Evolutionary conservation across 2,329 filamentous ascomycete species (phyloP), one percentile per base, ranked within the genome.

Genomic region (Diplocarpon rosae): DNA sequence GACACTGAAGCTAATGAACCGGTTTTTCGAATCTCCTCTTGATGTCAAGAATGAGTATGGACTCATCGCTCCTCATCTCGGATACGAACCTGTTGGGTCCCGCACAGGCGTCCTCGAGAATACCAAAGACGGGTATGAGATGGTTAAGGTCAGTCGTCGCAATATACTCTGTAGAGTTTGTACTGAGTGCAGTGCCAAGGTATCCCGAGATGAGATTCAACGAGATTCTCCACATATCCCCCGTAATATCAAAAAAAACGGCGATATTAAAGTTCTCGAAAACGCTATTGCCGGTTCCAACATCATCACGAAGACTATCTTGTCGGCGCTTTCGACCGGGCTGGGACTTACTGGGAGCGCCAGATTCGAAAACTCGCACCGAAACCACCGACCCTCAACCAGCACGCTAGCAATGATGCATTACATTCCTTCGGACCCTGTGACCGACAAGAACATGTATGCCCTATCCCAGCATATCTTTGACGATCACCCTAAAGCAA

Each of bases 1-100:
- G 52, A 69, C 68, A 2, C 65, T 75, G 27, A 65, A 68, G 49
- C 65, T 75, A 33, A 76, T 76, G 73, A 62, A 73, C 57, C 68
- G 68, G 42, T 76, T 75, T 65, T 76, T 76, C 50, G 67, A 68
- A 28, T 59, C 67, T 0, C 70, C 72, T 0, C 57, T 74, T 13
- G 72, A 75, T 61, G 66, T 63, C 34, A 76, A 76, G 68, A 76
- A 75, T 56, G 68, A 76, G 56, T 73, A 69, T 52, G 40, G 72
- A 3, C 67, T 76, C 6, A 65, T 75, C 38, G 67, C 69, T 17
- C 68, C 71, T 4, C 71, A 75, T 58, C 65, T 74, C 20, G 72
- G 71, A 62, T 73, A 72, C 48, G 69, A 72, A 56, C 69, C 69
- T 10, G 60, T 72, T 1, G 70, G 69, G 33, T 68, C 64, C 36